Evolutionary conservation across 495 filamentous ascomycete genomes (phyloP), one percentile per base, ranked within the genome.

Genomic region (Sphaerosporella brunnea): DNA sequence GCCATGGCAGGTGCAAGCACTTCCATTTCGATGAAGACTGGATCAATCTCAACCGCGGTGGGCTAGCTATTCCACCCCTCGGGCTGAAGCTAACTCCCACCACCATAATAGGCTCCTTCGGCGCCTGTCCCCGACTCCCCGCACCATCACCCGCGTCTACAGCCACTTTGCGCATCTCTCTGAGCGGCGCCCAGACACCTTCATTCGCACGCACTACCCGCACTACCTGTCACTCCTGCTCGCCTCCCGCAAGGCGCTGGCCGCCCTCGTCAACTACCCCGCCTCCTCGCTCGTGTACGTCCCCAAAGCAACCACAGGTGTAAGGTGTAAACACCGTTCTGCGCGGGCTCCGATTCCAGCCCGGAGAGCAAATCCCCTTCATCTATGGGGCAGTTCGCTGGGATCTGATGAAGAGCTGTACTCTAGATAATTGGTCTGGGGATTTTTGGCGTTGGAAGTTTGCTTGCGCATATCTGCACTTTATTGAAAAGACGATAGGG

Each of bases 1-100:
- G 78, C 35, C 67, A 65, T 20, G 63, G 71, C 23, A 71, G 86
- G 67, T 68, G 69, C 25, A 69, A 79, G 47, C 65, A 84, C 45
- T 95, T 93, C 62, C 66, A 77, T 4, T 76, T 90, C 44, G 76
- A 78, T 50, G 70, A 73, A 0, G 61, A 65, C 2, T 86, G 73
- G 58, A 71, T 68, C 20, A 84, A 85, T 52, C 65, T 94, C 51
- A 93, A 93, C 64, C 82, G 94, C 52, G 87, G 84, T 85, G 62
- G 47, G 61, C 35, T 36, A 11, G 20, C 2, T 1, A 10, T 10
- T 40, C 18, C 15, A 13, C 2, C 28, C 13, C 28, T 16, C 15
- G n/a, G 2, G 2, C 15, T 20, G 10, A 40, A 43, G 23, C 40
- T 18, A 37, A 13, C 20, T 4, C 1, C 23, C 24, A 24, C n/a